Percentiles rank a stretch among this genome's conserved stretches.
phyloP scores from a whole-genome alignment of 2,329 filamentous ascomycete genomes.

The Epichloe glyceriae region DNA sequence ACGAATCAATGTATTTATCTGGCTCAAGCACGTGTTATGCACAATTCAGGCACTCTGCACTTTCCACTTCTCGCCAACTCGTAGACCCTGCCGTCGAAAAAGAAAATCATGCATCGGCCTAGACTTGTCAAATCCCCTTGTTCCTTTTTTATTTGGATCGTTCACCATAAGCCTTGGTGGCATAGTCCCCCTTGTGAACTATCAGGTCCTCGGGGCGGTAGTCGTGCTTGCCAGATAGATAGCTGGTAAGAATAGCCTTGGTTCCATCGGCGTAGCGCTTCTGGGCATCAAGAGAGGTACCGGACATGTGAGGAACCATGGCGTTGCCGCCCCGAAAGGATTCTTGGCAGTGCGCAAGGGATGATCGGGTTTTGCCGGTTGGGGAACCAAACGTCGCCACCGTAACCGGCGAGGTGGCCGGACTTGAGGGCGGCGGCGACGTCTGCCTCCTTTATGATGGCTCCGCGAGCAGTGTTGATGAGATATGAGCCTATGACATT shows the following conservation, averaged over 20 bases:
- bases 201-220: conserved; percentile 88
- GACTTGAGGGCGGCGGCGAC: conserved; percentile 86
- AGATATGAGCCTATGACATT: conserved; percentile 66
- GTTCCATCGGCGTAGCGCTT: conserved; percentile 77
- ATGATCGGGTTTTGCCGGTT: conserved; percentile 91
- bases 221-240: conserved; percentile 77
- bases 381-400: conserved; percentile 90
- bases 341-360: conserved; percentile 84
- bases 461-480: conserved; percentile 95
- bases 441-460: conserved; percentile 98
- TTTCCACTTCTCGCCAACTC: too few relatives aligned
- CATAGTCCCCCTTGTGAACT: conserved; percentile 79
- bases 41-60: too few relatives aligned
- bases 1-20: too few relatives aligned
- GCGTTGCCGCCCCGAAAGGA: conserved; percentile 96
- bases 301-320: conserved; percentile 98
- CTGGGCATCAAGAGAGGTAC: conserved; percentile 96
- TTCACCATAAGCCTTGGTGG: conserved; percentile 86
- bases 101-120: too few relatives aligned
- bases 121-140: not conserved
- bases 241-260: conserved; percentile 83
- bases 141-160: conserved; percentile 29
- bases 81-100: too few relatives aligned
- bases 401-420: conserved; percentile 84
- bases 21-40: too few relatives aligned